Evolutionary conservation across 768 basidiomycete species (phyloP), one percentile per base, ranked within the genome.

Genomic region (Daedaleopsis nitida): DNA sequence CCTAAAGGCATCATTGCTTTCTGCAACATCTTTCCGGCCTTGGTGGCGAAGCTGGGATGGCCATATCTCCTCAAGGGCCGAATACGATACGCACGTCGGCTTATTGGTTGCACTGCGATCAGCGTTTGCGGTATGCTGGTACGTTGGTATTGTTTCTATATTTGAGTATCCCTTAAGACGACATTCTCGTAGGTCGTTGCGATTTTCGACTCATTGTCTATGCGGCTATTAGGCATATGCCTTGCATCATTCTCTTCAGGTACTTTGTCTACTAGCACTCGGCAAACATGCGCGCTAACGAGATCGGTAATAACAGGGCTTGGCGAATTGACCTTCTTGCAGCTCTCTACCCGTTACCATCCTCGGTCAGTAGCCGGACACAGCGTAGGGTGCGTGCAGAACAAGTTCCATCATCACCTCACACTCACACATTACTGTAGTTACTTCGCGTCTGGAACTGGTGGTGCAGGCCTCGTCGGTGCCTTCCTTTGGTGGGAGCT

Each of bases 401-500:
- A 6, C 35, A 24, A n/a, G 13, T 9, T 50, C 7, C 12, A n/a
- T 17, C 1, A 37, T 11, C 19, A 10, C 3, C 34, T 39, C 17
- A 23, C 32, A 19, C 45, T 16, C 35, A 43, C n/a, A 52, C 9
- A 42, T 50, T 13, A 38, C 52, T 27, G 2, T 45, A 91, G 91
- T 5, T 97, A 94, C 69, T 99, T 98, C 74, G 88, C 96, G 8
- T 89, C 89, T 10, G 96, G 96, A 0, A 98, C 96, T 0, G 96
- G 96, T 1, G 93, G 91, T 5, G 96, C 96, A 0, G 96, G 96
- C 0, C 83, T 99, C 1, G 89, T 88, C 1, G 96, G 96, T 8
- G 94, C 96, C 0, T 89, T 91, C 42, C 69, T 97, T 13, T 98
- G 97, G 97, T 98, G 96, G 96, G 81, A 94, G 64, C 77, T 98